A percentile compares a stretch with the other conserved stretches of the same genome.
Conservation (phyloP, 2,329 filamentous ascomycete genomes). For the Curvularia sp. region DNA sequence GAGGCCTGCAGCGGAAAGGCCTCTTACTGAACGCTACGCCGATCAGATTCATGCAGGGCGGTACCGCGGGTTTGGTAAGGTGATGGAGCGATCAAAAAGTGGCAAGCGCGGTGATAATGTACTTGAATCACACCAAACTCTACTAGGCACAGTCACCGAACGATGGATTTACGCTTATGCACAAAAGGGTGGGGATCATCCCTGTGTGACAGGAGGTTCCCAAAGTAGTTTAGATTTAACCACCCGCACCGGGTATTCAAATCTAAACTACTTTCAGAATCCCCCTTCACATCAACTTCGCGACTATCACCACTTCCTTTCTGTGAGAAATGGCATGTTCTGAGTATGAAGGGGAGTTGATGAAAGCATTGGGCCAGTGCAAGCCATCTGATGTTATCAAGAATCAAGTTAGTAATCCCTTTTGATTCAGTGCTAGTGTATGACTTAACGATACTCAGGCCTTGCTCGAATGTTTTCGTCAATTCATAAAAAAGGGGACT, state of each 20-base stretch:
- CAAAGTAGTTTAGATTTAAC: slow-evolving; percentile 3
- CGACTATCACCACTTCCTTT: neutral
- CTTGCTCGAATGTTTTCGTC: neutral
- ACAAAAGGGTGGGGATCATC: neutral
- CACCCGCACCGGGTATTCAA: slow-evolving; percentile 3
- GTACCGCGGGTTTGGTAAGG: slow-evolving; percentile 3
- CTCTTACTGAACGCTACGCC: slow-evolving; percentile 6
- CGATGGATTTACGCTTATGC: neutral
- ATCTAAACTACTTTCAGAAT: slow-evolving; percentile 4
- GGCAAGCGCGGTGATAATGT: neutral
- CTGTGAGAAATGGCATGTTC: neutral
- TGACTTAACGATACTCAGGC: slow-evolving; percentile 1
- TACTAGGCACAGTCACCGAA: slow-evolving; percentile 1
- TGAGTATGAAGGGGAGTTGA: neutral
- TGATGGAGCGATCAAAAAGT: too few species aligned
- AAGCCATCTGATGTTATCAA: neutral
- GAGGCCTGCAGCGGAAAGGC: slow-evolving; percentile 5
- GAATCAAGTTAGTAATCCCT: neutral
- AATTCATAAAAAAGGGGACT: slow-evolving; percentile 1
- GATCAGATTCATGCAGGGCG: slow-evolving; percentile 2
- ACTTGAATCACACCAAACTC: neutral
- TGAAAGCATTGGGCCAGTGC: neutral
- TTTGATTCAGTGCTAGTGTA: neutral
- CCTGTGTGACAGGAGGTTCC: neutral
- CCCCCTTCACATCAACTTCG: neutral